phyloP scores from a whole-genome alignment of 352 stramenopile species.

The Globisporangium apiculatum region DNA sequence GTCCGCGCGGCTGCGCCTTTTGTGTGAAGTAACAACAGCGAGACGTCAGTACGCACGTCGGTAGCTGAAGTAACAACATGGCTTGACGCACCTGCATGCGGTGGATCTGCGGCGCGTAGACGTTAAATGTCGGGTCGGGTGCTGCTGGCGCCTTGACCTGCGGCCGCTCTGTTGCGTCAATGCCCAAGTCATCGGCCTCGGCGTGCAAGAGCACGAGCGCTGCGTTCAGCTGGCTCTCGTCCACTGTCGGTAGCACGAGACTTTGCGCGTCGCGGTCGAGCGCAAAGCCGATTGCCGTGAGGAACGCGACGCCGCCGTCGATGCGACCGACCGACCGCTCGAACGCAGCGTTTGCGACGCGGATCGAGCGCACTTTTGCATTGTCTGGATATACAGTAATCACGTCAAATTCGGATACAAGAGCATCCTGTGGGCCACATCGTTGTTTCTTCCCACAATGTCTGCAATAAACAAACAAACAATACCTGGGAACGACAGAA shows the following conservation, averaged over 20 bases:
- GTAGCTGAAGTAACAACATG: neutral
- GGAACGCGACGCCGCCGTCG: conserved; percentile 65
- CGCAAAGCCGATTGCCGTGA: conserved; percentile 57
- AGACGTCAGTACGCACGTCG: neutral
- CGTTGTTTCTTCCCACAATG: too few species aligned
- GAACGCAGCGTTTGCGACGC: conserved; percentile 71
- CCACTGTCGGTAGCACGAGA: conserved; percentile 22
- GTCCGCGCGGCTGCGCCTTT: conserved; percentile 72
- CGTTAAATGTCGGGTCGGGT: conserved; percentile 51
- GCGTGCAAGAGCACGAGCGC: conserved; percentile 48
- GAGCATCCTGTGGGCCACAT: too few species aligned
- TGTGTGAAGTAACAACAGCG: neutral
- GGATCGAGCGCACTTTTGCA: conserved; percentile 76
- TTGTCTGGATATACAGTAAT: conserved; percentile 43
- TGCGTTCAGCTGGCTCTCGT: conserved; percentile 24
- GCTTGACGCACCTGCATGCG: conserved; percentile 43
- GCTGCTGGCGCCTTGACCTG: conserved; percentile 33
- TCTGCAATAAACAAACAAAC: too few species aligned
- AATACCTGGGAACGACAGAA: conserved; percentile 71
- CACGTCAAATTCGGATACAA: too few species aligned
- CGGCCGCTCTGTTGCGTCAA: conserved; percentile 35
- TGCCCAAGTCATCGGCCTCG: conserved; percentile 75
- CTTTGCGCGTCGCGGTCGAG: conserved; percentile 40
- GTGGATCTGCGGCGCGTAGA: conserved; percentile 82
- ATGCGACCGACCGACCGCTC: conserved; percentile 56